Percentiles rank a stretch among this genome's conserved stretches.
Evolutionary conservation across 805 yeast species (phyloP).

Genomic region (Saturnispora bothae): DNA sequence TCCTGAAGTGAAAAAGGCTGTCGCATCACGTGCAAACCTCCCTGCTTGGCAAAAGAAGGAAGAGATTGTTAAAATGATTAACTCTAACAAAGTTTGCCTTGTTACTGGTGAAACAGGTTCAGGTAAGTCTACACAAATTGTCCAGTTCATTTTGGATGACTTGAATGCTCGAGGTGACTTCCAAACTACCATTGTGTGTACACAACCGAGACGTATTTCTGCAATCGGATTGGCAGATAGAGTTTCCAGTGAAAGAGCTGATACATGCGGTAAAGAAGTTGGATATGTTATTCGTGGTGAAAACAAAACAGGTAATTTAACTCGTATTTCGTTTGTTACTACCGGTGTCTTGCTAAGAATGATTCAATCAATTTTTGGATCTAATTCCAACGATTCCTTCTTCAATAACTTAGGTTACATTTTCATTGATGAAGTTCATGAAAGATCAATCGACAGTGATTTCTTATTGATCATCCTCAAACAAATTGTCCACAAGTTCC

Average conservation of each 20-base stretch:
- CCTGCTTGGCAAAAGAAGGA: slow-evolving; percentile 79
- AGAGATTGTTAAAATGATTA: slow-evolving; percentile 46
- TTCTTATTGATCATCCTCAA: slow-evolving; percentile 70
- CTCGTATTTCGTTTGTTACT: slow-evolving; percentile 80
- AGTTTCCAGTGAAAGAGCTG: slow-evolving; percentile 73
- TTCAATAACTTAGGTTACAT: slow-evolving; percentile 55
- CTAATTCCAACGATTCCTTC: slow-evolving; percentile 24
- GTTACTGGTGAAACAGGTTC: slow-evolving; percentile 98
- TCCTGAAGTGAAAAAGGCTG: slow-evolving; percentile 22
- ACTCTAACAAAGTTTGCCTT: slow-evolving; percentile 52
- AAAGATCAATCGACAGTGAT: slow-evolving; percentile 85
- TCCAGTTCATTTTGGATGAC: slow-evolving; percentile 76
- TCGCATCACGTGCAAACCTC: slow-evolving; percentile 39
- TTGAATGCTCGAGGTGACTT: slow-evolving; percentile 40
- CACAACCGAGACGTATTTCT: slow-evolving; percentile 94
- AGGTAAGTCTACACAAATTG: slow-evolving; percentile 92
- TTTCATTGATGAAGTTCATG: slow-evolving; percentile 94
- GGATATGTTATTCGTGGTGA: slow-evolving; percentile 92
- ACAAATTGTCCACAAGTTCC: slow-evolving; percentile 38
- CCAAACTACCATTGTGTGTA: slow-evolving; percentile 60
- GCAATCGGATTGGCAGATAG: slow-evolving; percentile 92
- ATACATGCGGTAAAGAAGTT: slow-evolving; percentile 57
- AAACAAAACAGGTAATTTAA: slow-evolving; percentile 46
- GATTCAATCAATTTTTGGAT: slow-evolving; percentile 45
- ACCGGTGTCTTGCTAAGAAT: slow-evolving; percentile 86